Evolutionary conservation across 2,329 filamentous ascomycete genomes (phyloP).

Genomic region (Annulohypoxylon truncatum): DNA sequence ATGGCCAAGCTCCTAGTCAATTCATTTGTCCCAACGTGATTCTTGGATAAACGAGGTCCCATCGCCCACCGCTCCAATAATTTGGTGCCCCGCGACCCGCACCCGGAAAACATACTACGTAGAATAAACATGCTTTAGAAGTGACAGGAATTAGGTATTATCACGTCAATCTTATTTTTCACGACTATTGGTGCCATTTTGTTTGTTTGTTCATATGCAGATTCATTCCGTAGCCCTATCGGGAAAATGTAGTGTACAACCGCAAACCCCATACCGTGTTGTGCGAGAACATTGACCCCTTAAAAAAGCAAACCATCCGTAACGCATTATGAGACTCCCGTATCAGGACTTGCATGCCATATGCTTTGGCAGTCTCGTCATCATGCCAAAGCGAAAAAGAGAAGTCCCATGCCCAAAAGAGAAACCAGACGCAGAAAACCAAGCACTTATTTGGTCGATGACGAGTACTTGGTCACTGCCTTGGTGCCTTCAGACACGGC

Average conservation of each 20-base stretch:
- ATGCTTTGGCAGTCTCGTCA: conserved; percentile 61
- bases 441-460: conserved; percentile 90
- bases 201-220: conserved; percentile 63
- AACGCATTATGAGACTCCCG: conserved; percentile 76
- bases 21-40: too few relatives aligned
- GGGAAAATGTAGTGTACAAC: conserved; percentile 78
- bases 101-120: too few relatives aligned
- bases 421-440: conserved; percentile 63
- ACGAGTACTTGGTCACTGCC: conserved; percentile 99
- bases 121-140: too few relatives aligned
- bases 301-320: conserved; percentile 75
- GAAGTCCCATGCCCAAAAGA: conserved; percentile 65
- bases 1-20: background rate
- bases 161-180: background rate
- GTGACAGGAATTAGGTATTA: background rate
- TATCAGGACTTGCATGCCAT: conserved; percentile 52
- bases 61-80: too few relatives aligned
- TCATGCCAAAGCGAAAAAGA: conserved; percentile 67
- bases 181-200: background rate
- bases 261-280: conserved; percentile 75
- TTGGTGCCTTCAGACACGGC: conserved; percentile 99
- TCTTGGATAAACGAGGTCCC: too few relatives aligned
- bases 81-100: too few relatives aligned
- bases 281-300: conserved; percentile 76
- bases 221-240: conserved; percentile 72